These are phyloP conservation scores for Cutaneotrichosporon arboriforme DNA, from an alignment of 1,284 basidiomycete species.

Conservation along the genomic window DNA sequence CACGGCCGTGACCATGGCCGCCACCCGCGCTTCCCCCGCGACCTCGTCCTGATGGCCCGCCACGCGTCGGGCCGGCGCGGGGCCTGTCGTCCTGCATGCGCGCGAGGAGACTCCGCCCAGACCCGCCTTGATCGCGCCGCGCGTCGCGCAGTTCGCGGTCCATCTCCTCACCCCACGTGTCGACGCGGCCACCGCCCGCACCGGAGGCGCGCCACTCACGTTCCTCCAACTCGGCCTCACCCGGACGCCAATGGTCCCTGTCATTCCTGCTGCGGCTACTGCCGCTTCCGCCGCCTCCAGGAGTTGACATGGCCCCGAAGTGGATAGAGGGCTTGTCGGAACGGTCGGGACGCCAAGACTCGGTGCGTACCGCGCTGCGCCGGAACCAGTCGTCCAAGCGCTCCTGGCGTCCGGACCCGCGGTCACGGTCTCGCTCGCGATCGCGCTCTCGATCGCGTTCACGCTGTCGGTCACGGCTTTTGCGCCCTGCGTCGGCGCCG, in stretches of 20 bases:
- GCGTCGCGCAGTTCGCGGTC: slow-evolving; percentile 11
- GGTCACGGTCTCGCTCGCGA: slow-evolving; percentile 5
- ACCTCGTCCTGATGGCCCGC: neutral
- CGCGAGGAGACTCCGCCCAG: neutral
- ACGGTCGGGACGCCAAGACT: neutral
- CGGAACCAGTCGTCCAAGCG: neutral
- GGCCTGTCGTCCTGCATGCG: slow-evolving; percentile 6
- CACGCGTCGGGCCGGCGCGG: neutral
- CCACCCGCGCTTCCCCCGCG: neutral
- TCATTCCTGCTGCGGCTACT: neutral
- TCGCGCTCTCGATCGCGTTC: slow-evolving; percentile 17
- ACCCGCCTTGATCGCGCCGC: neutral
- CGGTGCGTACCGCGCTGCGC: neutral
- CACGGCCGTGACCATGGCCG: no score
- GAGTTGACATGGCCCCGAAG: slow-evolving; percentile 2
- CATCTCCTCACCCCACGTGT: slow-evolving; percentile 19
- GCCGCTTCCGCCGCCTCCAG: neutral
- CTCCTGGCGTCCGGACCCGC: neutral
- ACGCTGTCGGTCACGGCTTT: slow-evolving; percentile 24
- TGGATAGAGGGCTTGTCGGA: neutral
- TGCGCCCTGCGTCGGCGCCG: slow-evolving; percentile 28
- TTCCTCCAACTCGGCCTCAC: slow-evolving; percentile 9
- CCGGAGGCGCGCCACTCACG: slow-evolving; percentile 16
- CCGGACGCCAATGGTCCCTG: slow-evolving; percentile 1
- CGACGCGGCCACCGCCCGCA: slow-evolving; percentile 21